A percentile compares a stretch with the other conserved stretches of the same genome.
phyloP scores from a whole-genome alignment of 495 filamentous ascomycete species.

The Penicillium cosmopolitanum region DNA sequence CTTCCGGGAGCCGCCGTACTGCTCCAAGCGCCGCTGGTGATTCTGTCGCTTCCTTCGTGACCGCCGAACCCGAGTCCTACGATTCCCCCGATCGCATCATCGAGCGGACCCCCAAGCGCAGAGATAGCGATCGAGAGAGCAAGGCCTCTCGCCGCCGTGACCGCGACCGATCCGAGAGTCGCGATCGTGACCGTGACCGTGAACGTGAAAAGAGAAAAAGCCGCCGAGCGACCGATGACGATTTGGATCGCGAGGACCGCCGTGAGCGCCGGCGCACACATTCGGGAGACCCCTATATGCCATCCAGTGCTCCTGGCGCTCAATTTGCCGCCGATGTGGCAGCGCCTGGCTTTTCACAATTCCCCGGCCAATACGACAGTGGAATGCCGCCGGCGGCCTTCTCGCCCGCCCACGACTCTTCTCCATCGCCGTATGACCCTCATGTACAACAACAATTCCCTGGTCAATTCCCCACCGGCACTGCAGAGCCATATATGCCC shows the following conservation, averaged over 20 bases:
- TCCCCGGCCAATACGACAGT: constrained; percentile 45
- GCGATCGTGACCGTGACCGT: constrained; percentile 38
- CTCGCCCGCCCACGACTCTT: constrained; percentile 22
- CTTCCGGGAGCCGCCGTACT: constrained; percentile 41
- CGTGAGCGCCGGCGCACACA: constrained; percentile 38
- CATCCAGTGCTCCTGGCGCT: constrained; percentile 30
- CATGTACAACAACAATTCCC: constrained; percentile 63
- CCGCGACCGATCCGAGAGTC: constrained; percentile 36
- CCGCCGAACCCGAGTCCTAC: constrained; percentile 47
- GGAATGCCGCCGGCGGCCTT: constrained; percentile 20
- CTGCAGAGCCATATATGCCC: constrained; percentile 54
- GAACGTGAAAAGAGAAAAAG: constrained; percentile 39
- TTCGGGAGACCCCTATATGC: constrained; percentile 38
- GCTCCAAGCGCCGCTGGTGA: constrained; percentile 45
- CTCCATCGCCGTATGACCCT: constrained; percentile 44
- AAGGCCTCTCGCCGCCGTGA: constrained; percentile 37
- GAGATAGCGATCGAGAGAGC: constrained; percentile 40
- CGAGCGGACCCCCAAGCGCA: constrained; percentile 39
- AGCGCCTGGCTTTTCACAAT: constrained; percentile 49
- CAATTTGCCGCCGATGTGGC: constrained; percentile 40
- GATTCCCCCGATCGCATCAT: constrained; percentile 33
- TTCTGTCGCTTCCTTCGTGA: constrained; percentile 58
- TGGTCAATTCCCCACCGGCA: constrained; percentile 54
- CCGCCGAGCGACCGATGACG: constrained; percentile 31
- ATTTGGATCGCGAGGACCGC: constrained; percentile 35